phyloP scores from a whole-genome alignment of 768 basidiomycete species.

The Suillus lakei region DNA sequence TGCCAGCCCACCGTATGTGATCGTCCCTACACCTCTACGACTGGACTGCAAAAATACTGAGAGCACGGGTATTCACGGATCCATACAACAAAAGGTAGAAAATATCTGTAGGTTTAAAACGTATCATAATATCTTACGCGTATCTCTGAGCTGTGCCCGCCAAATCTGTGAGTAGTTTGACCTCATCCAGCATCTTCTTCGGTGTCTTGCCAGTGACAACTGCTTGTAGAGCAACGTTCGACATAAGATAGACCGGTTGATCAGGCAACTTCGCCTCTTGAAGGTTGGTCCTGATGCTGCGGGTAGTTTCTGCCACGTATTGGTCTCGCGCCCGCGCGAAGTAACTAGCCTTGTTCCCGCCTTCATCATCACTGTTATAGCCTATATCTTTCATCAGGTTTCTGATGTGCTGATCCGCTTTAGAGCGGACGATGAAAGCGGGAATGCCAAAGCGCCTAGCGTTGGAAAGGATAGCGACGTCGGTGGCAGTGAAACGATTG shows the following conservation, averaged over 20 bases:
- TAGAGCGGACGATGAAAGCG: conserved; percentile 38
- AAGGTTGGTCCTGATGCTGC: conserved; percentile 15
- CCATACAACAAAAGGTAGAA: neutral
- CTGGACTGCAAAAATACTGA: neutral
- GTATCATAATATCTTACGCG: neutral
- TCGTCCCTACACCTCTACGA: neutral
- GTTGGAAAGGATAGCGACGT: conserved; percentile 29
- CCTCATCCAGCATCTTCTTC: conserved; percentile 8
- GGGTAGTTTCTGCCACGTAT: conserved; percentile 12
- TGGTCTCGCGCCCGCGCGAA: conserved; percentile 11
- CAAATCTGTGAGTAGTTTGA: conserved; percentile 13
- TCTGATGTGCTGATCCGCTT: conserved; percentile 38
- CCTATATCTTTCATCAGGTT: conserved; percentile 31
- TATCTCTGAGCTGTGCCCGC: neutral
- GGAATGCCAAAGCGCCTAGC: conserved; percentile 30
- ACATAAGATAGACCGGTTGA: conserved; percentile 21
- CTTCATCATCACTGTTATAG: conserved; percentile 23
- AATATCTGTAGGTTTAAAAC: neutral
- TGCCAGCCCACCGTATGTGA: too few species aligned
- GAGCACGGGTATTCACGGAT: neutral
- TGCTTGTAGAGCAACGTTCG: conserved; percentile 16
- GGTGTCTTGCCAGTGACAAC: conserved; percentile 5
- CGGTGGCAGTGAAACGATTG: conserved; percentile 31
- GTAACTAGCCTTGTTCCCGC: conserved; percentile 7
- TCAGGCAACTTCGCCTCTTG: conserved; percentile 18